Evolutionary conservation across 106 monocot species (phyloP), one percentile per base, ranked within the genome.

Genomic region (Dendrobium officinale): DNA sequence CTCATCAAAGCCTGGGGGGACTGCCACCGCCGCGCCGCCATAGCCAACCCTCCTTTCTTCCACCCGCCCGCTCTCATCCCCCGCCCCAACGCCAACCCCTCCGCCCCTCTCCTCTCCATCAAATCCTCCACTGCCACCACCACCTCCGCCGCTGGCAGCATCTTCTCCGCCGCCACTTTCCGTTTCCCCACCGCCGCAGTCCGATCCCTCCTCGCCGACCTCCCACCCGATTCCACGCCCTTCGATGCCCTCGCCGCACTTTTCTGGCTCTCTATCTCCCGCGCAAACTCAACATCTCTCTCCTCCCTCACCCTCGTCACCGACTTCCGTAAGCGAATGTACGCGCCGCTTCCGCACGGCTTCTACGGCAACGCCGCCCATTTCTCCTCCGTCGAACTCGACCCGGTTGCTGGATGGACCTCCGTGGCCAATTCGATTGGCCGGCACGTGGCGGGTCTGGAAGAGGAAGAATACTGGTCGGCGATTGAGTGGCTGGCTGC

Each of bases 301-400:
- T 43, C 45, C 26, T 56, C 41, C 51, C 59, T 97, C 61, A 85
- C 87, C 11, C 8, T 97, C 20, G 79, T 81, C 75, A 47, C 89
- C 17, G 96, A 97, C 58, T 90, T 92, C 81, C 83, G 96, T 17
- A 90, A 92, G 88, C 79, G 80, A 7, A 82, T 97, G 92, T 56
- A 86, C 49, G 94, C 96, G 55, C 92, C 96, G n/a, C 89, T 97
- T 4, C 96, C 96, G 13, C 74, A 86, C 68, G 96, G 96, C 7
- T 97, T 86, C 82, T 92, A 89, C 78, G 96, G 96, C 67, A 97
- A 89, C 80, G 92, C 96, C 9, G 27, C 89, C 72, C 90, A 93
- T 81, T 92, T 94, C 85, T 89, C 89, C 48, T 45, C 49, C 37
- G 87, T 86, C 26, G 40, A 78, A 43, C 81, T 83, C 42, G 88